Base-by-base conservation (phyloP, 805 yeast species). In the Wickerhamiella dianesei region DNA sequence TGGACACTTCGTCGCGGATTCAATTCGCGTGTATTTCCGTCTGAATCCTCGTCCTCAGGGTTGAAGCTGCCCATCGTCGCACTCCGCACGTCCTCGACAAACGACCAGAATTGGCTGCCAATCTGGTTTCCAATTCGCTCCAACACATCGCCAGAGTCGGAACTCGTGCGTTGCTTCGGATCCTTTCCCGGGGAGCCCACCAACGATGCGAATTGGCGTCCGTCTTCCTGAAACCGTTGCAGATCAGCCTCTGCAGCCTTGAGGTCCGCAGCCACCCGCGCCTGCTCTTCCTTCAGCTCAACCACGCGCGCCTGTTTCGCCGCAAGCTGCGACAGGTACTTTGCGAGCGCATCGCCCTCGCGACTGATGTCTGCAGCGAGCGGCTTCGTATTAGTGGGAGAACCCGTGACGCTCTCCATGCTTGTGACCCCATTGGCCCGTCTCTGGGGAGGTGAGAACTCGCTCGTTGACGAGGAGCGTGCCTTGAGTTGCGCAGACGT, bases 261-360 rank as follows among this genome's bases (percentile, higher is more conserved):
- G 46, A 67, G 59, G 43, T 62, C 60, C 22, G 48, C 55, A 43
- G 54, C 56, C n/a, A 63, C 50, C 35, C 57, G 50, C 22, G 48
- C 47, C 37, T 60, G 42, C 32, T 57, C 63, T 42, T 57, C 60
- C 17, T 58, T 49, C 29, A 67, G 57, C 45, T 65, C 69, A 20
- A 60, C 59, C 8, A 67, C 67, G 3, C 59, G 59, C 2, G 69
- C 59, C 50, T 67, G 69, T 47, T 63, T 62, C 21, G 62, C 54
- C 1, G 71, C 71, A 32, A 67, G 58, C 43, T 63, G 57, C 21
- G 64, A 56, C 43, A 64, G 55, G 48, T 56, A 61, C 32, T 37
- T 39, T 20, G 54, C 56, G 20, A 52, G 41, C 20, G 19, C 21
- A 17, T 43, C 44, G n/a, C 41, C 32, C 8, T 16, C 36, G 35